phyloP scores from a whole-genome alignment of 2,329 filamentous ascomycete species.

The Calcarisporium arbuscula region DNA sequence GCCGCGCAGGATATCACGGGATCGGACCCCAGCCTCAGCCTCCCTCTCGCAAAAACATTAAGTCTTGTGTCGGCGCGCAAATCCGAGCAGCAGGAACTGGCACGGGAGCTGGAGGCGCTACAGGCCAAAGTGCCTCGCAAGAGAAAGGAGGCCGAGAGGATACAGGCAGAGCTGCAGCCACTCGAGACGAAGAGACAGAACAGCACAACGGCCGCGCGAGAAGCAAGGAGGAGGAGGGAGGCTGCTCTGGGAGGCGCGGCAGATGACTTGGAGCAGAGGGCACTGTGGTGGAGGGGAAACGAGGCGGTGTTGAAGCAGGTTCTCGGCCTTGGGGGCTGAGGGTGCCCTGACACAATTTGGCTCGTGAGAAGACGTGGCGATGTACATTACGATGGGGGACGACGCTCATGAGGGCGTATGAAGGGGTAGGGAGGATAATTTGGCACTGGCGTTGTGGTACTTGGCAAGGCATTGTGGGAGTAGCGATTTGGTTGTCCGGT shows the following conservation, averaged over 20 bases:
- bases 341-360: too few relatives aligned
- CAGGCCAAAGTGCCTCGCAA: slow-evolving; percentile 58
- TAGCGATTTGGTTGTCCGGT: too few relatives aligned
- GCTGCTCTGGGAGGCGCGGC: slow-evolving; percentile 57
- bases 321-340: slow-evolving; percentile 47
- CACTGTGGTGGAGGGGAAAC: slow-evolving; percentile 67
- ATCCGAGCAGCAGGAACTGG: slow-evolving; percentile 47
- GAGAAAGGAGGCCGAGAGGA: slow-evolving; percentile 58
- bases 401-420: too few relatives aligned
- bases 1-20: slow-evolving; percentile 28
- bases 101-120: slow-evolving; percentile 57
- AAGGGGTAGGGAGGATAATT: too few relatives aligned
- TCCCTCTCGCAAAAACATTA: slow-evolving; percentile 53
- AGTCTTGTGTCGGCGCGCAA: slow-evolving; percentile 46
- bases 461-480: too few relatives aligned
- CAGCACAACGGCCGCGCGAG: slow-evolving; percentile 60
- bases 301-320: slow-evolving; percentile 58
- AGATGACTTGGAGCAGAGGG: slow-evolving; percentile 70
- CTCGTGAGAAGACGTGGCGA: too few relatives aligned
- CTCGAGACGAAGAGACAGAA: slow-evolving; percentile 62
- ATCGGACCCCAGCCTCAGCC: slow-evolving; percentile 38
- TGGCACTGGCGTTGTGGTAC: too few relatives aligned
- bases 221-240: slow-evolving; percentile 64
- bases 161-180: slow-evolving; percentile 62
- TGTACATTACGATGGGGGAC: too few relatives aligned